These are phyloP conservation scores for Lecanoromycetidae sp. DNA, from an alignment of 2,329 filamentous ascomycete species.

Conservation along the genomic window DNA sequence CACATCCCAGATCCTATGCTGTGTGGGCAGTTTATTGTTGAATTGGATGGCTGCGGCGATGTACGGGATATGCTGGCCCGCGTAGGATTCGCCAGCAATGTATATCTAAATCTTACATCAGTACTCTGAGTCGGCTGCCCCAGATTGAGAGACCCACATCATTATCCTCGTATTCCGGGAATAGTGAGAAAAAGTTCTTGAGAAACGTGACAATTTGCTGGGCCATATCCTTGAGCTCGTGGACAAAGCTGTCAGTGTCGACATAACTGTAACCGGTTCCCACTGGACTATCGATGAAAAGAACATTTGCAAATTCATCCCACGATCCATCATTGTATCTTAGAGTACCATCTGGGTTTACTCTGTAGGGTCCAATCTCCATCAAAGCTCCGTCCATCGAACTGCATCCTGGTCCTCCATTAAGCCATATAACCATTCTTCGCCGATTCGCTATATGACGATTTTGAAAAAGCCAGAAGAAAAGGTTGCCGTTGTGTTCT, in stretches of 20 bases:
- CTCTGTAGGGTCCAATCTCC: conserved; percentile 86
- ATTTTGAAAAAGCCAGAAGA: conserved; percentile 98
- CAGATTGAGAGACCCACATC: conserved; percentile 57
- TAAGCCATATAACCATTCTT: conserved; percentile 90
- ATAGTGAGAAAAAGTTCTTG: conserved; percentile 80
- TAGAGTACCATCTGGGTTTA: conserved; percentile 61
- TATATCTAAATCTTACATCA: conserved; percentile 43
- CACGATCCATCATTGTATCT: conserved; percentile 86
- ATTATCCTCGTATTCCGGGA: conserved; percentile 82
- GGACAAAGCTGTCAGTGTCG: conserved; percentile 73
- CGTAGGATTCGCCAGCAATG: conserved; percentile 90
- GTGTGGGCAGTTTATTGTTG: conserved; percentile 57
- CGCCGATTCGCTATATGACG: conserved; percentile 85
- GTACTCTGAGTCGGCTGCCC: background rate
- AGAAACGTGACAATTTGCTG: conserved; percentile 77
- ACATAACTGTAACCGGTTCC: conserved; percentile 95
- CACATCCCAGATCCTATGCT: conserved; percentile 56
- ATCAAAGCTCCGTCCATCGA: conserved; percentile 95
- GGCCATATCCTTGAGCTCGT: conserved; percentile 80
- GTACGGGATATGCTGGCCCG: conserved; percentile 93
- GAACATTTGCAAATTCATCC: conserved; percentile 93
- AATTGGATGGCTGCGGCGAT: conserved; percentile 84
- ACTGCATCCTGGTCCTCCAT: conserved; percentile 92
- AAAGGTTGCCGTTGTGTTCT: conserved; percentile 80
- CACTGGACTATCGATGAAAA: conserved; percentile 95